Evolutionary conservation across 1,284 basidiomycete species (phyloP), one percentile per base, ranked within the genome.

Genomic region (Sporisorium exsertum): DNA sequence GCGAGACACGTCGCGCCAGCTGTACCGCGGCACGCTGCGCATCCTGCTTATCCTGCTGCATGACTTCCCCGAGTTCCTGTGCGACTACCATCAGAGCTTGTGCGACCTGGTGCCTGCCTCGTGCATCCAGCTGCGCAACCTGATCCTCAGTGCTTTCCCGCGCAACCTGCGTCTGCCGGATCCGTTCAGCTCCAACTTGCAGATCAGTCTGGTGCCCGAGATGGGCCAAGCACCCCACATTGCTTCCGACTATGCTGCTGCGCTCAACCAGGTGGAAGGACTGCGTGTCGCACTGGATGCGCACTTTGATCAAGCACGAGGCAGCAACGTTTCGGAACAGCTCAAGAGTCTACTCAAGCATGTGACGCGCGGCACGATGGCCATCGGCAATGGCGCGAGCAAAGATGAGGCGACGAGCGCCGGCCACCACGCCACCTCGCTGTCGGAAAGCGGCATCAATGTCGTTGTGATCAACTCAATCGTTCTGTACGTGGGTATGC

Each of bases 51-150:
- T 99, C 65, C 91, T 99, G 64, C 90, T 99, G 63, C 96, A 99
- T 87, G 97, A 99, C 88, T 98, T 97, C 89, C 96, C 97, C 54
- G 95, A 98, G 78, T 99, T 98, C 89, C 89, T 99, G 71, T 93
- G 92, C 86, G 94, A 96, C 87, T 95, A 97, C 86, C 96, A 97
- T 87, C 95, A 97, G 88, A 92, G 93, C 51, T 90, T 99, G 50
- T 94, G 94, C 85, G 95, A 98, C 77, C 91, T 90, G 70, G 93
- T 99, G 74, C 97, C 97, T 50, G 88, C 92, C 20, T 91, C 93
- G 81, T 98, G 95, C 89, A 92, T 96, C 71, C 97, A 99, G 87
- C 89, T 99, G 66, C 93, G 94, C 81, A 99, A 99, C 88, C 91
- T 99, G 87, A 91, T 99, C 74, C 91, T 98, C 68, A 93, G 94